A percentile compares a stretch with the other conserved stretches of the same genome.
Conservation (phyloP, 805 yeast species). For the Debaryomyces hansenii region DNA sequence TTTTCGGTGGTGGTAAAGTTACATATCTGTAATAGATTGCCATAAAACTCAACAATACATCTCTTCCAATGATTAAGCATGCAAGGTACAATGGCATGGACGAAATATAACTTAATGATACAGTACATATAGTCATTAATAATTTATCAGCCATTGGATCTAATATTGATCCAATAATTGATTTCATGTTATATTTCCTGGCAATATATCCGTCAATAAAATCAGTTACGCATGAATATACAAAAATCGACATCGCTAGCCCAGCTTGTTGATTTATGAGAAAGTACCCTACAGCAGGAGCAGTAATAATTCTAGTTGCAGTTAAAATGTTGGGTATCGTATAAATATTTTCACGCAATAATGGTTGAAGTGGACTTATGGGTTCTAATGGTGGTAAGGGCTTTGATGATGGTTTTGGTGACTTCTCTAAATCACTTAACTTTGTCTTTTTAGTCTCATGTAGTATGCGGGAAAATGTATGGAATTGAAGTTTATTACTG, state of each 20-base stretch:
- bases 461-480: neutral
- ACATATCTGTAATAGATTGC: conserved; percentile 72
- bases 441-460: neutral
- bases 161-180: conserved; percentile 84
- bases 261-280: conserved; percentile 63
- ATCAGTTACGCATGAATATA: conserved; percentile 88
- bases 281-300: conserved; percentile 84
- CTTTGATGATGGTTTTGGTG: neutral
- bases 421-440: neutral
- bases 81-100: conserved; percentile 70
- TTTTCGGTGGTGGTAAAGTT: conserved; percentile 74
- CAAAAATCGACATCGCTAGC: conserved; percentile 70
- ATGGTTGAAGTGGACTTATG: neutral
- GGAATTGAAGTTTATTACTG: neutral
- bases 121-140: conserved; percentile 82
- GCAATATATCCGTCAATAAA: conserved; percentile 92
- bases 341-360: conserved; percentile 53
- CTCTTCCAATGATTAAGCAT: conserved; percentile 77
- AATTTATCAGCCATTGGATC: conserved; percentile 96
- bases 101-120: conserved; percentile 66
- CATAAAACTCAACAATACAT: conserved; percentile 65
- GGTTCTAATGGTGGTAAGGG: neutral
- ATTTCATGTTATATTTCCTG: conserved; percentile 68
- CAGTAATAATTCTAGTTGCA: conserved; percentile 69
- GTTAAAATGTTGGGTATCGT: conserved; percentile 89